A percentile compares a stretch with the other conserved stretches of the same genome.
Evolutionary conservation across 768 basidiomycete species (phyloP).

Genomic region (Botryobasidium botryosum): DNA sequence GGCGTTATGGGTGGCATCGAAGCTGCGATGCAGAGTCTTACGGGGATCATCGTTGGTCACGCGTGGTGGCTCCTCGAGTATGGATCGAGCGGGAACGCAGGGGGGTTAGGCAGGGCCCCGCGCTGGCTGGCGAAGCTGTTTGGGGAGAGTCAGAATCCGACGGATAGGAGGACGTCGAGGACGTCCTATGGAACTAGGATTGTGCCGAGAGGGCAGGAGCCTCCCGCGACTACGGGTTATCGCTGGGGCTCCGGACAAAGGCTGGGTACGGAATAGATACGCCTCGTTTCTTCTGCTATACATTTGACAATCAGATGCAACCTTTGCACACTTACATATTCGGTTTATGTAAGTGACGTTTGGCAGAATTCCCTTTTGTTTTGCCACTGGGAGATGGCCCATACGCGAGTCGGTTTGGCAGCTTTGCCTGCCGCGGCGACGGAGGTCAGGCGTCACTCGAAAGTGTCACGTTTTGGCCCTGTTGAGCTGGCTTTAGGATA

Average conservation of each 20-base stretch:
- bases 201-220: conserved; percentile 14
- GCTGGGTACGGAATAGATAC: conserved; percentile 22
- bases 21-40: conserved; percentile 38
- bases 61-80: conserved; percentile 43
- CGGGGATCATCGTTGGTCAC: conserved; percentile 64
- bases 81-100: conserved; percentile 23
- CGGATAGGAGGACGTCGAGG: conserved; percentile 20
- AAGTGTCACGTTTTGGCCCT: too few relatives aligned
- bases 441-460: too few relatives aligned
- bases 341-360: too few relatives aligned
- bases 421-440: too few relatives aligned
- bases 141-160: conserved; percentile 24
- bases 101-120: conserved; percentile 38
- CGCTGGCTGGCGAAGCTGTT: conserved; percentile 37
- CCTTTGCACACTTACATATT: too few relatives aligned
- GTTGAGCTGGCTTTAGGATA: too few relatives aligned
- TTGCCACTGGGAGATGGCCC: too few relatives aligned
- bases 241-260: conserved; percentile 41
- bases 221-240: conserved; percentile 20
- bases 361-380: too few relatives aligned
- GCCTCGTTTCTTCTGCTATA: not conserved
- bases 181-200: conserved; percentile 17
- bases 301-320: too few relatives aligned
- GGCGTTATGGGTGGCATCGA: conserved; percentile 34
- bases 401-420: too few relatives aligned